Conservation (phyloP, 2,329 filamentous ascomycete species). For the Xylariaceae sp. region DNA sequence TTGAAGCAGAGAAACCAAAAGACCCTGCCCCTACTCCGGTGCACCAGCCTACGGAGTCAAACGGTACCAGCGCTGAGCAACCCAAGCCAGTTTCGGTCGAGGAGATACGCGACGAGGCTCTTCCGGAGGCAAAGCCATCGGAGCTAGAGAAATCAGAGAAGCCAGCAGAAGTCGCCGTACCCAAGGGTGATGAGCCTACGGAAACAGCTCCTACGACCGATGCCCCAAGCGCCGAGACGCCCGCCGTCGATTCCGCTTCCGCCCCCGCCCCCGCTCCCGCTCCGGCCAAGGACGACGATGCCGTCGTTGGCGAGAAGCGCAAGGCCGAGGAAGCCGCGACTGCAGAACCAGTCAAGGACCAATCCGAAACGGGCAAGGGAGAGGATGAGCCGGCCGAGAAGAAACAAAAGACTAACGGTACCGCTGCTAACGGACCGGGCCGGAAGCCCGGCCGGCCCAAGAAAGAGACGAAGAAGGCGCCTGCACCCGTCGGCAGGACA, state of each 20-base stretch:
- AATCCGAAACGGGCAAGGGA: too few species aligned
- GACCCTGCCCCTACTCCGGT: slow-evolving; percentile 13
- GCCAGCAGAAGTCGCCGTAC: slow-evolving; percentile 13
- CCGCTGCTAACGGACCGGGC: slow-evolving; percentile 20
- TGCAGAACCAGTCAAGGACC: too few species aligned
- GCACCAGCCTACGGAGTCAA: slow-evolving; percentile 14
- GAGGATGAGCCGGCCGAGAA: slow-evolving; percentile 31
- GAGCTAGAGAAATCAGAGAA: slow-evolving; percentile 21
- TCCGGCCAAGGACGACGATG: slow-evolving; percentile 12
- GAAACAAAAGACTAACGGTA: slow-evolving; percentile 37
- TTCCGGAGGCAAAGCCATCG: slow-evolving; percentile 14
- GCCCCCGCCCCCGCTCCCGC: too few species aligned
- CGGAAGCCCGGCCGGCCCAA: slow-evolving; percentile 33
- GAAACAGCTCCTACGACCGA: too few species aligned
- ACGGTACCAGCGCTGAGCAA: slow-evolving; percentile 19
- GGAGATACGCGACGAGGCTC: slow-evolving; percentile 26
- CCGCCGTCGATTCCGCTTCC: slow-evolving; percentile 10
- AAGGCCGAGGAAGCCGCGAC: slow-evolving; percentile 23
- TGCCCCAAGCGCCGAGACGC: slow-evolving; percentile 4
- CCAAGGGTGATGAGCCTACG: too few species aligned
- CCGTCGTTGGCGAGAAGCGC: slow-evolving; percentile 23
- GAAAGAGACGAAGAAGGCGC: slow-evolving; percentile 31
- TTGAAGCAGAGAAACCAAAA: slow-evolving; percentile 22
- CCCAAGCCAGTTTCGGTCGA: slow-evolving; percentile 28
- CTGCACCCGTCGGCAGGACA: slow-evolving; percentile 30